These are phyloP conservation scores for Hyphopichia burtonii DNA, from an alignment of 1,139 yeast genomes.

Conservation along the genomic window DNA sequence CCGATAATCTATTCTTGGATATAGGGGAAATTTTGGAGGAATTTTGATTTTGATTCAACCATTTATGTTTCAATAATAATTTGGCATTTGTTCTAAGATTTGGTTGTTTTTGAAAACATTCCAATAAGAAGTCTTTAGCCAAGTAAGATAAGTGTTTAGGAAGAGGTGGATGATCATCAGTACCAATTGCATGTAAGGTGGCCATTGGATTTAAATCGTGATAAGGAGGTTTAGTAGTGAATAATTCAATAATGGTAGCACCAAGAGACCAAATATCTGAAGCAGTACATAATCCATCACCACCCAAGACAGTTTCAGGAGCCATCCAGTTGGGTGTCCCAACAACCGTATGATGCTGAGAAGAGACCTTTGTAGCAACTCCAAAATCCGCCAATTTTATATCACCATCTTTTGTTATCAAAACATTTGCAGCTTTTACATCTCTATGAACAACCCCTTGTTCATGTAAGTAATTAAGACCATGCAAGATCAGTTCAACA, in stretches of 20 bases:
- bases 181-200: constrained; percentile 88
- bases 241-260: constrained; percentile 83
- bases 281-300: constrained; percentile 84
- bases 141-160: constrained; percentile 58
- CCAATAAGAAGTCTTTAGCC: constrained; percentile 63
- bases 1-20: background rate
- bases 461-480: constrained; percentile 65
- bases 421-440: constrained; percentile 75
- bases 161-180: constrained; percentile 76
- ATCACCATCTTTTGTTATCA: constrained; percentile 56
- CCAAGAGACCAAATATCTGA: constrained; percentile 95
- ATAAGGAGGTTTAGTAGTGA: constrained; percentile 88
- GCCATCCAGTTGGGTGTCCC: constrained; percentile 93
- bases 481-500: constrained; percentile 70
- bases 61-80: constrained; percentile 56
- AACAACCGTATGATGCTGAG: constrained; percentile 43
- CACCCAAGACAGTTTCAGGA: constrained; percentile 70
- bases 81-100: constrained; percentile 57
- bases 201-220: constrained; percentile 81
- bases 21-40: constrained; percentile 1
- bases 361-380: constrained; percentile 59
- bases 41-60: constrained; percentile 42
- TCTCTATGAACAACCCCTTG: constrained; percentile 79
- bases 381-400: constrained; percentile 81
- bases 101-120: constrained; percentile 81